Evolutionary conservation across 352 stramenopile genomes (phyloP), one percentile per base, ranked within the genome.

Genomic region (Globisporangium abappressorium): DNA sequence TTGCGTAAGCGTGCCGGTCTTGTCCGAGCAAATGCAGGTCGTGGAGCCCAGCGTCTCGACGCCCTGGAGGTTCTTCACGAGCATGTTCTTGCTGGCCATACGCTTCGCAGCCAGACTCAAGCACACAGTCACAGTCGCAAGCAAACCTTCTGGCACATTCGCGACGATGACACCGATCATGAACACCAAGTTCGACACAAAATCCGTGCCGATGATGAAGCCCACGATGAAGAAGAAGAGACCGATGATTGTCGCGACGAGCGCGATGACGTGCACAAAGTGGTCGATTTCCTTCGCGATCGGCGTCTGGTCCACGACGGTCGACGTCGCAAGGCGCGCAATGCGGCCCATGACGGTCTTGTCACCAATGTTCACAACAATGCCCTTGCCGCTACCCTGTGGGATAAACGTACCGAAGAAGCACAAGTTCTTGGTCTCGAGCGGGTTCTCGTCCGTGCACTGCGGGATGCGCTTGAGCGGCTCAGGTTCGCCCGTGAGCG

Each of bases 91-190:
- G 43, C 76, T 75, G 1, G 82, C 84, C 92, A 98, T 98, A 26
- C 91, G 80, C 22, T 91, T 90, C 1, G 93, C 94, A 36, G 93
- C 93, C 11, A 98, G 72, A 72, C 90, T 97, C n/a, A 98, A 73
- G 53, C 88, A 97, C 54, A 98, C 88, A 0, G 93, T 98, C 24
- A 98, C 90, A 0, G 92, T 98, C 8, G 91, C 92, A 6, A 97
- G 71, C 6, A 98, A 71, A 0, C 94, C 94, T 73, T 98, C 90
- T 0, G 94, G 94, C 15, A 98, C 92, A 70, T 98, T 98, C n/a
- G 94, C 94, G 2, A 98, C 92, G 61, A 98, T 98, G 65, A 99
- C 97, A 68, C 91, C 93, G 63, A 98, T 98, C 90, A 98, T 97
- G 70, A 97, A 97, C 64, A 98, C 97, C 79, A 96, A 92, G 65